These are phyloP conservation scores for Alternaria gaisen DNA, from an alignment of 2,329 filamentous ascomycete species.

Conservation along the genomic window DNA sequence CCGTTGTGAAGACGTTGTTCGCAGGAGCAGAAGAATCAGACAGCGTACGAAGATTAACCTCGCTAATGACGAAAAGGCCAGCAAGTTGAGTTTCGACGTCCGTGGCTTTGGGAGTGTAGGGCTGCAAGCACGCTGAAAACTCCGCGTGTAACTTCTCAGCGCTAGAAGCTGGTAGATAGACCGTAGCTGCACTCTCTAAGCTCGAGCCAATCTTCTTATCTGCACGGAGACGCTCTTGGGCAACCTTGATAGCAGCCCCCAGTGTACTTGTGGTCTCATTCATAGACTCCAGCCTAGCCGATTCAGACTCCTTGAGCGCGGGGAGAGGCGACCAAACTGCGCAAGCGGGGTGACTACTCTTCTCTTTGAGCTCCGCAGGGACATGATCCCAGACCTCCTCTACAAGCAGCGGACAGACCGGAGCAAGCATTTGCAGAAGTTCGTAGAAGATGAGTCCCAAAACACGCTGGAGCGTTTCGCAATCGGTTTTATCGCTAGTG, in stretches of 20 bases:
- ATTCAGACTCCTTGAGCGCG: not conserved
- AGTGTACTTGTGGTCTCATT: conserved; percentile 57
- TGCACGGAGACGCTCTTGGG: conserved; percentile 75
- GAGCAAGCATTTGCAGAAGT: conserved; percentile 79
- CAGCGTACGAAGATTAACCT: conserved; percentile 30
- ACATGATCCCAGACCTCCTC: conserved; percentile 88
- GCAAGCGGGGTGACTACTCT: conserved; percentile 38
- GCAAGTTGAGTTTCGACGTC: conserved; percentile 44
- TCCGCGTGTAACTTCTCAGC: not conserved
- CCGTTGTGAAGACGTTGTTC: not conserved
- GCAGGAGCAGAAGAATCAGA: not conserved
- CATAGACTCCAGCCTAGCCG: conserved; percentile 29
- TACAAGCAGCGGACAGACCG: conserved; percentile 82
- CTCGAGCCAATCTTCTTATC: conserved; percentile 81
- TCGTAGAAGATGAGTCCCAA: conserved; percentile 72
- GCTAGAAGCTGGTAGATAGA: conserved; percentile 30
- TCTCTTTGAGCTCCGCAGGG: conserved; percentile 67
- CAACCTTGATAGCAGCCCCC: conserved; percentile 74
- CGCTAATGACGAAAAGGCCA: conserved; percentile 55
- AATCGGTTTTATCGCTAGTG: conserved; percentile 75
- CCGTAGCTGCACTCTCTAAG: conserved; percentile 75
- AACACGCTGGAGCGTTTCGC: conserved; percentile 64
- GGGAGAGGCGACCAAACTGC: conserved; percentile 35
- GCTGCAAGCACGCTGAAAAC: conserved; percentile 14
- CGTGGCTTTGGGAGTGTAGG: not conserved